Base-by-base conservation (phyloP, 192 early-diverging fungal genomes). In the Pilaira anomala region DNA sequence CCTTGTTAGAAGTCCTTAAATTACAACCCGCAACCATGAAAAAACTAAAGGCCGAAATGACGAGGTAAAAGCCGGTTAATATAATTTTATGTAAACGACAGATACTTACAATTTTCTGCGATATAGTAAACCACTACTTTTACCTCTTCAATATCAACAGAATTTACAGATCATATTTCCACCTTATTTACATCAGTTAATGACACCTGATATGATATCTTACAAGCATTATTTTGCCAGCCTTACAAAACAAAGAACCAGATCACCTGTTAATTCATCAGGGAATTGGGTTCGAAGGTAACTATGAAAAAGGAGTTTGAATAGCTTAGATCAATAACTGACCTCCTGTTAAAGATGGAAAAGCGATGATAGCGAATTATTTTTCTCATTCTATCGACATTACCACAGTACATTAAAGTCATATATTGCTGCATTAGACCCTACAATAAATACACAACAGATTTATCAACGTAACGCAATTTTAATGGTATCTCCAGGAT, bases 331-430 rank as follows among this genome's bases (percentile, higher is more conserved):
- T n/a, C n/a, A n/a, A n/a, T n/a, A 36, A 36, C 33, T 36, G 33
- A 36, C 11, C 13, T 7, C 24, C 25, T n/a, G 1, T 50, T 19
- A 25, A 30, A 69, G 69, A 52, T 80, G 78, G 78, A 76, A 75
- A 48, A 77, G 76, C 57, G 78, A 80, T 12, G 78, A 80, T 33
- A 77, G 76, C 39, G 79, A 81, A 50, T 55, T 81, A 16, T 81
- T 78, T 58, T 76, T 78, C 57, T 68, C 76, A 28, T 81, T 81
- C 59, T 81, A 76, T 45, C 63, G 75, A 21, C 76, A 81, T 49
- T 78, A 77, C 41, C 76, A 81, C 39, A 50, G 70, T 12, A 71
- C 69, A 13, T 61, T 81, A 12, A 48, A 68, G 30, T 64, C 67
- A 12, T 78, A 76, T 28, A 39, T 81, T 18, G 42, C 53, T 1